Evolutionary conservation across 2,329 filamentous ascomycete genomes (phyloP).

Genomic region (Albifimbria verrucaria): DNA sequence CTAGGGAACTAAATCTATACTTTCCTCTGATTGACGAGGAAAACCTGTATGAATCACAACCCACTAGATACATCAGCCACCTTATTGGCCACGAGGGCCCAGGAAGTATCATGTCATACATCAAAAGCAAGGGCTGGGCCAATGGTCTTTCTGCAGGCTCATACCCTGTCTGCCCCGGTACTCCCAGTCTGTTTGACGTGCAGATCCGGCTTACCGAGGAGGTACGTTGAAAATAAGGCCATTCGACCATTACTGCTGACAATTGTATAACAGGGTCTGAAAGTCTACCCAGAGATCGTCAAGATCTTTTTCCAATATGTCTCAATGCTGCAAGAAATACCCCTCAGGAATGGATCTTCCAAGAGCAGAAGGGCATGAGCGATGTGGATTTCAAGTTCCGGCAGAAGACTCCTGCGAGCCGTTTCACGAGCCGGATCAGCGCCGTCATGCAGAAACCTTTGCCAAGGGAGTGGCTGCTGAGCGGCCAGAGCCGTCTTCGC

Average conservation of each 20-base stretch:
- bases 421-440: slow-evolving; percentile 82
- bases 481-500: slow-evolving; percentile 70
- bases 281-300: slow-evolving; percentile 76
- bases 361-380: slow-evolving; percentile 85
- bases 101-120: slow-evolving; percentile 84
- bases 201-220: slow-evolving; percentile 80
- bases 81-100: slow-evolving; percentile 90
- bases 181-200: slow-evolving; percentile 73
- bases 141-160: slow-evolving; percentile 78
- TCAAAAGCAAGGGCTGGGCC: slow-evolving; percentile 88
- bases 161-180: slow-evolving; percentile 72
- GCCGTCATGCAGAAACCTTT: slow-evolving; percentile 89
- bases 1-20: slow-evolving; percentile 71
- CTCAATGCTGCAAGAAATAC: slow-evolving; percentile 73
- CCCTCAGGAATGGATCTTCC: slow-evolving; percentile 91
- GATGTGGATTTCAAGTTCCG: slow-evolving; percentile 95
- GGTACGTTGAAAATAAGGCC: slow-evolving; percentile 36
- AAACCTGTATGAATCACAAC: slow-evolving; percentile 72
- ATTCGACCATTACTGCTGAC: slow-evolving; percentile 6
- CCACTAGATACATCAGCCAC: slow-evolving; percentile 82
- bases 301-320: slow-evolving; percentile 91
- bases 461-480: slow-evolving; percentile 83
- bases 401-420: slow-evolving; percentile 85
- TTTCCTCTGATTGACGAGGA: slow-evolving; percentile 89
- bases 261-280: slow-evolving; percentile 51